Base-by-base conservation (phyloP, 768 basidiomycete genomes). In the Stropharia rugosoannulata region DNA sequence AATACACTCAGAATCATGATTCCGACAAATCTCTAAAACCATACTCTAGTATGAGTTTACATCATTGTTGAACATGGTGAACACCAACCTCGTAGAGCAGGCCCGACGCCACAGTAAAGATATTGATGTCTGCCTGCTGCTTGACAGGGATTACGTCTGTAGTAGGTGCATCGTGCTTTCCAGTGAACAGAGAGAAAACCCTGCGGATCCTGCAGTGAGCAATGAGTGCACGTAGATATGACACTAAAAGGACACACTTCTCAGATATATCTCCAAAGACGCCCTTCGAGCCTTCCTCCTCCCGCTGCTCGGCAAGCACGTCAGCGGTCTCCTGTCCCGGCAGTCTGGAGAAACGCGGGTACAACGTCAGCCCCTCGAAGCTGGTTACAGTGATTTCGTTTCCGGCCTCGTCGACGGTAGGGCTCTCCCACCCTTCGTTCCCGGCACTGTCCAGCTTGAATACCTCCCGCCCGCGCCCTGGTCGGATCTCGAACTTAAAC, bases 1-100 rank as follows among this genome's bases (percentile, higher is more conserved):
- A 98, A 77, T 32, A 99, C 97, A 62, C 94, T 96, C 36, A 98
- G 78, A 54, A 98, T 93, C 97, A 98, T 99, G 74, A 99, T 98
- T 8, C 93, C 93, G 0, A 87, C 95, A 72, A 99, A 98, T 13
- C 97, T 87, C 94, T 98, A 60, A 32, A 7, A 32, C 3, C 4
- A 44, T 11, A 40, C 41, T 15, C 27, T 41, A 62, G 51, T 46
- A 43, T n/a, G 7, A 59, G 10, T 27, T 37, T 8, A 25, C 46
- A 5, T 16, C 36, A 16, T 12, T 18, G 36, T 5, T 37, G 27
- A 32, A 13, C 2, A 11, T 42, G 3, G 42, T 22, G 32, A 38
- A 18, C 13, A 27, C 78, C 27, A 53, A 95, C 96, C 85, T 98
- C 97, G 59, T 98, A 99, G 2, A 99, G 77, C 49, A 96, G 72